Percentiles rank a stretch among this genome's conserved stretches.
These are phyloP conservation scores for Neurospora sp. DNA, from an alignment of 495 filamentous ascomycete species.

Conservation along the genomic window DNA sequence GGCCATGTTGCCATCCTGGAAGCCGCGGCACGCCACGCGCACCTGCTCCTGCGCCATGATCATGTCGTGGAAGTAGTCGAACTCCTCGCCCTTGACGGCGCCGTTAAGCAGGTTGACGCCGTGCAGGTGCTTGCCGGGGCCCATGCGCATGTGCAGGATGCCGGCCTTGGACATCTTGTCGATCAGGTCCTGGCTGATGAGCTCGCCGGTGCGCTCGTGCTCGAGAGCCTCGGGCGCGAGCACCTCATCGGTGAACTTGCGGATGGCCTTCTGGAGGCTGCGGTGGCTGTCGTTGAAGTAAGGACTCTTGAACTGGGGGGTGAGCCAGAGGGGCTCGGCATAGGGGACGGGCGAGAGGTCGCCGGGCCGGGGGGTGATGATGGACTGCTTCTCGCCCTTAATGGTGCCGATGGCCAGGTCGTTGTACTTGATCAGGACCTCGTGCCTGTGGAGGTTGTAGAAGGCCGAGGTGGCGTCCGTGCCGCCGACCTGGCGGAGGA, in stretches of 20 bases:
- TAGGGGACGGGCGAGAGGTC: slow-evolving; percentile 70
- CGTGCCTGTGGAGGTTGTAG: slow-evolving; percentile 89
- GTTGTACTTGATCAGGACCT: slow-evolving; percentile 70
- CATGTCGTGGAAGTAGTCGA: slow-evolving; percentile 81
- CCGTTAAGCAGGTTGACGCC: slow-evolving; percentile 57
- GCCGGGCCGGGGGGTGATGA: slow-evolving; percentile 59
- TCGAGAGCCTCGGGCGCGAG: slow-evolving; percentile 66
- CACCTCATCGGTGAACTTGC: slow-evolving; percentile 63
- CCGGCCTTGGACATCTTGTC: slow-evolving; percentile 64
- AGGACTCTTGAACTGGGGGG: slow-evolving; percentile 66
- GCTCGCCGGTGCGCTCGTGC: slow-evolving; percentile 65
- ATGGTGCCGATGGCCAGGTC: slow-evolving; percentile 68
- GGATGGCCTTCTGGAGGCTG: slow-evolving; percentile 57
- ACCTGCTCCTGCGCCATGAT: slow-evolving; percentile 65
- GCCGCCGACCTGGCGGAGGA: slow-evolving; percentile 76
- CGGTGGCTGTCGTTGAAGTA: slow-evolving; percentile 76
- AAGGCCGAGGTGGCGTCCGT: slow-evolving; percentile 79
- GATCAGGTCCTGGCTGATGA: slow-evolving; percentile 69
- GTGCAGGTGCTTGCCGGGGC: slow-evolving; percentile 75
- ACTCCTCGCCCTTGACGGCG: slow-evolving; percentile 65
- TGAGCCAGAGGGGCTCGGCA: slow-evolving; percentile 72
- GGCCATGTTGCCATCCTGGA: slow-evolving; percentile 52
- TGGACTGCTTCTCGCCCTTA: slow-evolving; percentile 61
- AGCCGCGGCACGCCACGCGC: slow-evolving; percentile 58
- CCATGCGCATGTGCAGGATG: slow-evolving; percentile 72